A percentile compares a stretch with the other conserved stretches of the same genome.
Evolutionary conservation across 2,329 filamentous ascomycete species (phyloP).

Genomic region (Neocucurbitaria cava): DNA sequence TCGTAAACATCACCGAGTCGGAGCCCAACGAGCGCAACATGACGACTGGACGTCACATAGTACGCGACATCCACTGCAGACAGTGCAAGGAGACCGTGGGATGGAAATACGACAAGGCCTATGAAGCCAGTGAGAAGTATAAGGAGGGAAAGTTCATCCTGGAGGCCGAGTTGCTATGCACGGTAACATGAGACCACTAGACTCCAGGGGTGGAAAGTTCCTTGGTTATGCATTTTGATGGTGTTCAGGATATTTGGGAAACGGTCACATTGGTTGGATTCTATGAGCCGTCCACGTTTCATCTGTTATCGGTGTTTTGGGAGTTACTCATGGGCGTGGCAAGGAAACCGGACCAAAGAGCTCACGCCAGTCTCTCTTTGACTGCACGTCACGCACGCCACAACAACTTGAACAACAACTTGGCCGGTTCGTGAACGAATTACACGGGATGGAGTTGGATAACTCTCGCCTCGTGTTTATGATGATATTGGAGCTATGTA

Average conservation of each 20-base stretch:
- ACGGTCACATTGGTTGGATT: conserved; percentile 5
- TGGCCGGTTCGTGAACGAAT: too few species aligned
- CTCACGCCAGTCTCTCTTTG: too few species aligned
- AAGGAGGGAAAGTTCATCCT: conserved; percentile 99
- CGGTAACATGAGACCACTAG: conserved; percentile 61
- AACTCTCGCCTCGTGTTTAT: too few species aligned
- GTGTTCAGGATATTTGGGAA: conserved; percentile 25
- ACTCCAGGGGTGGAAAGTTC: neutral
- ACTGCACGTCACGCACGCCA: neutral
- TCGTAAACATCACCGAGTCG: conserved; percentile 86
- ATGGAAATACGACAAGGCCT: conserved; percentile 99
- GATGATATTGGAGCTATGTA: too few species aligned
- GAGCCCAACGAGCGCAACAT: conserved; percentile 95
- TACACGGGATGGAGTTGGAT: neutral
- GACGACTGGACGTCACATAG: conserved; percentile 94
- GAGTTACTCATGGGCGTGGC: neutral
- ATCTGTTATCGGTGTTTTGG: conserved; percentile 5
- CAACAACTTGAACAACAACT: neutral
- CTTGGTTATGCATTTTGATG: conserved; percentile 30
- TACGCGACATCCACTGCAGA: conserved; percentile 89
- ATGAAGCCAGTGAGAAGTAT: conserved; percentile 91
- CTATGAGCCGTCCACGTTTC: conserved; percentile 7
- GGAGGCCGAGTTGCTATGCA: conserved; percentile 87
- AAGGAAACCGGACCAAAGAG: neutral
- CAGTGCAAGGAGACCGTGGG: conserved; percentile 93